Evolutionary conservation across 192 early-diverging fungal species (phyloP).

Genomic region (Coemansia sp.): DNA sequence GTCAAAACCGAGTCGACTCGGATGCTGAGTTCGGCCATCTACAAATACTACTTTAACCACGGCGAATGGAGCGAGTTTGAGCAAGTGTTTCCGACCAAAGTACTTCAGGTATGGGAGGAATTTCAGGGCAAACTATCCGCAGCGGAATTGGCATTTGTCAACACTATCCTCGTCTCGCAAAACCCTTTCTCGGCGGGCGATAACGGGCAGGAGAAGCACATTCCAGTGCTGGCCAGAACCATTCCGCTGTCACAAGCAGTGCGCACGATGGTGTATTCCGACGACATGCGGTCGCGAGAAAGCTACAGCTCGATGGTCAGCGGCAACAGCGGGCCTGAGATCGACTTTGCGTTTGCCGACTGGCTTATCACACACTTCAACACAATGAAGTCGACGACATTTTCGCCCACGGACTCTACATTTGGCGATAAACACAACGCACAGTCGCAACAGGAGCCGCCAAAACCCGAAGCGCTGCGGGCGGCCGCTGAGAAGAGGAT

Average conservation of each 20-base stretch:
- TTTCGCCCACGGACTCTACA: constrained; percentile 27
- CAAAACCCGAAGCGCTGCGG: constrained; percentile 3
- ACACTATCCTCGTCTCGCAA: constrained; percentile 48
- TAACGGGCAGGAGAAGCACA: constrained; percentile 32
- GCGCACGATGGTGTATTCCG: constrained; percentile 41
- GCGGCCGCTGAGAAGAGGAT: constrained; percentile 7
- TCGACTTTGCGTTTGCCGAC: constrained; percentile 47
- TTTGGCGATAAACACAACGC: constrained; percentile 14
- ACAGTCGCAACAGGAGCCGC: constrained; percentile 1
- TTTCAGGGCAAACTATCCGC: constrained; percentile 39
- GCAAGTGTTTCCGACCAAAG: constrained; percentile 46
- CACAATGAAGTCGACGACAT: constrained; percentile 18
- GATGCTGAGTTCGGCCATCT: constrained; percentile 53
- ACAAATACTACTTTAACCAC: constrained; percentile 55
- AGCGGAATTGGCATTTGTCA: constrained; percentile 36
- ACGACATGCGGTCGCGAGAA: constrained; percentile 43
- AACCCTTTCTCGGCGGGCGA: constrained; percentile 43
- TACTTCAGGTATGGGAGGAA: constrained; percentile 43
- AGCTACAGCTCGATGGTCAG: constrained; percentile 44
- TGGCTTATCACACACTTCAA: constrained; percentile 51
- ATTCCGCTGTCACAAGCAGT: constrained; percentile 46
- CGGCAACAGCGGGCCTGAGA: constrained; percentile 16
- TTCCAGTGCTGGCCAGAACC: constrained; percentile 41
- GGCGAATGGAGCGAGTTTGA: constrained; percentile 52
- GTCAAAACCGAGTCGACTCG: constrained; percentile 46